These are phyloP conservation scores for Pythium sp. DNA, from an alignment of 352 stramenopile genomes.

Conservation along the genomic window DNA sequence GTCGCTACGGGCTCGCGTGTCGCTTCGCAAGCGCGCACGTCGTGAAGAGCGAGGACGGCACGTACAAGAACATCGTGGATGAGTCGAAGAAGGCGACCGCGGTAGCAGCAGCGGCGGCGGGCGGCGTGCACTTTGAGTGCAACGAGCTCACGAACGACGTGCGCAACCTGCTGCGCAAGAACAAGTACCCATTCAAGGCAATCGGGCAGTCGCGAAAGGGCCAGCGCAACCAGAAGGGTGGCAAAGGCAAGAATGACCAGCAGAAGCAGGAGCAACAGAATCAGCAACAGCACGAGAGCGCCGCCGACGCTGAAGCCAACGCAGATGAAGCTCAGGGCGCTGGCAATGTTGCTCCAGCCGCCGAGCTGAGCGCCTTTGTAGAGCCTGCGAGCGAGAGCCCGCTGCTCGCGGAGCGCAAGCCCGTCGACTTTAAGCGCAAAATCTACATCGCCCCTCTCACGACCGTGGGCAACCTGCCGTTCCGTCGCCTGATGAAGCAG, in stretches of 20 bases:
- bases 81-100: slow-evolving; percentile 23
- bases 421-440: slow-evolving; percentile 97
- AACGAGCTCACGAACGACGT: slow-evolving; percentile 89
- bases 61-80: slow-evolving; percentile 50
- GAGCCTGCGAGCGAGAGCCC: slow-evolving; percentile 43
- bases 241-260: slow-evolving; percentile 43
- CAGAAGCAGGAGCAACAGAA: slow-evolving; percentile 24
- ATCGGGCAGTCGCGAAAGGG: slow-evolving; percentile 64
- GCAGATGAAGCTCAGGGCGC: slow-evolving; percentile 2
- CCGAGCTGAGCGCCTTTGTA: slow-evolving; percentile 14
- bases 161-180: slow-evolving; percentile 87
- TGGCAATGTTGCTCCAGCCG: too few species aligned
- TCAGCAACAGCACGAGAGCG: slow-evolving; percentile 1
- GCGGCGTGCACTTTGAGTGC: slow-evolving; percentile 46
- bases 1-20: slow-evolving; percentile 91
- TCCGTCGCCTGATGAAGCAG: slow-evolving; percentile 96
- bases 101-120: slow-evolving; percentile 26
- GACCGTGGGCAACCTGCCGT: slow-evolving; percentile 99
- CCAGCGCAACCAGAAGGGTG: slow-evolving; percentile 46
- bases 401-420: slow-evolving; percentile 77
- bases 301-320: slow-evolving; percentile 3
- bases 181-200: slow-evolving; percentile 89
- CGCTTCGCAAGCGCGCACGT: slow-evolving; percentile 88
- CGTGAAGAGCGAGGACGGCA: slow-evolving; percentile 42
- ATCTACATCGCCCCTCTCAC: slow-evolving; percentile 99